Percentiles rank a stretch among this genome's conserved stretches.
These are phyloP conservation scores for Ganoderma multipileum DNA, from an alignment of 1,284 basidiomycete species.

Conservation along the genomic window DNA sequence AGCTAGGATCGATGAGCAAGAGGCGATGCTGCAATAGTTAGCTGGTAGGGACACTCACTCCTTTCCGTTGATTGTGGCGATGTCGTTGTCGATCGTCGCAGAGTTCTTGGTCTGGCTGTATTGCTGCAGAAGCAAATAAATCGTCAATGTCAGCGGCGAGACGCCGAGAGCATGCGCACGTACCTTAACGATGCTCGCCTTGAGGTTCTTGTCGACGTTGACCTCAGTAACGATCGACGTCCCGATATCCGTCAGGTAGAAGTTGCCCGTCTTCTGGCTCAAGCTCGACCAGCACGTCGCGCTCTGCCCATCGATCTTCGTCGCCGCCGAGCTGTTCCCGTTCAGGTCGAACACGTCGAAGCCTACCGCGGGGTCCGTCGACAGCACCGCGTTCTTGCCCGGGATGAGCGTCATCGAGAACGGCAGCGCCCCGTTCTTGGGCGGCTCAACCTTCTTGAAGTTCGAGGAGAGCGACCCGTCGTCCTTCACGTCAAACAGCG, in stretches of 20 bases:
- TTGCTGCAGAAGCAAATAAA: slow-evolving; percentile 44
- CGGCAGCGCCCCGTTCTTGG: slow-evolving; percentile 49
- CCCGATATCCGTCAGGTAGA: slow-evolving; percentile 55
- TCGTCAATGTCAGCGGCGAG: background rate
- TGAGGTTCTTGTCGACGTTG: slow-evolving; percentile 51
- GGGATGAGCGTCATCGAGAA: slow-evolving; percentile 56
- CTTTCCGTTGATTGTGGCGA: slow-evolving; percentile 50
- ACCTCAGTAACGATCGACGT: slow-evolving; percentile 55
- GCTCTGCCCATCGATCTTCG: slow-evolving; percentile 49
- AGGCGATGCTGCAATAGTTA: background rate
- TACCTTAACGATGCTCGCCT: slow-evolving; percentile 52
- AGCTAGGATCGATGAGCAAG: slow-evolving; percentile 32
- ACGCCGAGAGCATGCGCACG: background rate
- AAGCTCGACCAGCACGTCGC: slow-evolving; percentile 58
- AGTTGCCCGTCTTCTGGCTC: slow-evolving; percentile 54
- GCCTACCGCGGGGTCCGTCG: slow-evolving; percentile 53
- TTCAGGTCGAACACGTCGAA: slow-evolving; percentile 53
- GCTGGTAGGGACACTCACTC: slow-evolving; percentile 45
- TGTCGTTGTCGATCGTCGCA: slow-evolving; percentile 54
- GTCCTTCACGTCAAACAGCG: slow-evolving; percentile 51
- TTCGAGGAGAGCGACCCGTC: slow-evolving; percentile 51
- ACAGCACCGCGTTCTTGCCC: slow-evolving; percentile 53
- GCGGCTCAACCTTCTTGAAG: slow-evolving; percentile 46
- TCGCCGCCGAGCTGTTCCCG: slow-evolving; percentile 41
- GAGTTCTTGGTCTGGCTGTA: slow-evolving; percentile 47